Base-by-base conservation (phyloP, 495 filamentous ascomycete genomes). In the Aspergillus ellipticus region DNA sequence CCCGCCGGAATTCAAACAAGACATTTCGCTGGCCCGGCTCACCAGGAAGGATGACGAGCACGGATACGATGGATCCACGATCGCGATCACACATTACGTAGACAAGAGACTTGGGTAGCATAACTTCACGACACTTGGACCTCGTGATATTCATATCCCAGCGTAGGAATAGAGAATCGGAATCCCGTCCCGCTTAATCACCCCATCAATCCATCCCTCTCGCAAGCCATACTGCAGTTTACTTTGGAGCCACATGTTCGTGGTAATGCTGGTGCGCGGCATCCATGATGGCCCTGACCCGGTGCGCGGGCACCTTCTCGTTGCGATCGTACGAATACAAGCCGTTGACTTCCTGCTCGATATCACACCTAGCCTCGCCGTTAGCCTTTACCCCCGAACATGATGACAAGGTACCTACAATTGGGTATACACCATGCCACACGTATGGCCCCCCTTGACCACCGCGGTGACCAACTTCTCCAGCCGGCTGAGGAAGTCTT, bases 341-440 rank as follows among this genome's bases (percentile, higher is more conserved):
- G 2, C 72, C 72, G 45, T 74, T 74, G 3, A 74, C 72, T 42
- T 74, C 72, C 53, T 74, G 70, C 41, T 73, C 72, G 17, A 74
- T 68, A 56, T 74, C 72, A 51, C 63, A 68, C 15, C 70, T 74
- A 24, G 0, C 20, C 5, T 16, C 5, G 24, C 54, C 11, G 35
- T 48, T 29, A 50, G n/a, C n/a, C n/a, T n/a, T n/a, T n/a, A n/a
- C n/a, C n/a, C 51, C 9, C 17, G 22, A 31, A 42, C 10, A 35
- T 6, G 0, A 13, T 35, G 51, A 20, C 7, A 29, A 42, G 13
- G 29, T 33, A 68, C 71, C 39, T 59, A 74, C 72, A 74, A 17
- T 26, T 74, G 72, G 11, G 72, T 74, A 53, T 73, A 74, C 1
- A 73, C 72, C 51, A 74, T 33, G 0, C 72, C 72, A 60, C 70